Base-by-base conservation (phyloP, 768 basidiomycete genomes). In the Xerocomellus amylosporus region DNA sequence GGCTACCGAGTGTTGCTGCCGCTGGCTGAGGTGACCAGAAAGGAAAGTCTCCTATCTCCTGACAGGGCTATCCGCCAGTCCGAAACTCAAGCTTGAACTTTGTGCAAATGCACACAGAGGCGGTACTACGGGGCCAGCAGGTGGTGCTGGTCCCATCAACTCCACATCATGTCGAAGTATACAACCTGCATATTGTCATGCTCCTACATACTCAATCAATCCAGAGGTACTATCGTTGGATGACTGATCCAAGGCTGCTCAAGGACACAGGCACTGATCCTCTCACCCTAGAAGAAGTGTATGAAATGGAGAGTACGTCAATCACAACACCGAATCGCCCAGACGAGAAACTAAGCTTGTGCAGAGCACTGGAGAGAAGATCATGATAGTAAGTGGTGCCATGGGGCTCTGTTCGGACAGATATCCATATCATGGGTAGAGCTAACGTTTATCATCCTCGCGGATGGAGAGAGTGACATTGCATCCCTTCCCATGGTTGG, bases 171-270 rank as follows among this genome's bases (percentile, higher is more conserved):
- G 79, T 82, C 44, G 37, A 64, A 55, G 66, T 67, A 49, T 38
- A 31, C 14, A 12, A 15, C 14, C 13, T 8, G 24, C 8, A 17
- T 33, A 17, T 1, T 14, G 3, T 7, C 38, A 5, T 22, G 20
- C 24, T 40, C 2, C 15, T 19, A 36, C 3, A 4, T 12, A 8
- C 31, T 46, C 31, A 41, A 20, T 37, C 6, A 4, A 10, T 38
- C 20, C 13, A 93, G 90, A 87, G 73, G 64, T 98, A 97, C 64
- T 84, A 95, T 66, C 76, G 78, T 58, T 98, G 94, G 94, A 96
- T 98, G 94, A 74, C 80, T 28, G 79, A 81, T 66, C 80, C 82
- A 33, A 83, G 84, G 58, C 74, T 98, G 50, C 80, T 85, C 39
- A 78, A 82, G 46, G 75, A 87, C 17, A 97, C 93, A 0, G 93